Percentiles rank a stretch among this genome's conserved stretches.
Evolutionary conservation across 192 early-diverging fungal species (phyloP).

Genomic region (Coemansia sp.): DNA sequence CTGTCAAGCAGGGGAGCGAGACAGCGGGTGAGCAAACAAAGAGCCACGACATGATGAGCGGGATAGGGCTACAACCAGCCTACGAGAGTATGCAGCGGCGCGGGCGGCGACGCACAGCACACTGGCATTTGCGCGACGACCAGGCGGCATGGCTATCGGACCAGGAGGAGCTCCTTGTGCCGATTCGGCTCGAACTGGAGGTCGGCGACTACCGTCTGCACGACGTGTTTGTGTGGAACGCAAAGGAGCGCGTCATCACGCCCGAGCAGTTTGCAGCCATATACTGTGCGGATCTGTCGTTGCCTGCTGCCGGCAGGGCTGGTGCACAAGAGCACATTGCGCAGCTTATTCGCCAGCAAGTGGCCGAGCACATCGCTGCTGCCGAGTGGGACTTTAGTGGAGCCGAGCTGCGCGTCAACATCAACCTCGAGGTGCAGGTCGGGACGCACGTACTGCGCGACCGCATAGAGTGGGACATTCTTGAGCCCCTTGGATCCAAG

Average conservation of each 20-base stretch:
- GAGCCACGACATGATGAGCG: conserved; percentile 40
- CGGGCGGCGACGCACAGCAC: conserved; percentile 46
- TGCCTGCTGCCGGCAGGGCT: conserved; percentile 43
- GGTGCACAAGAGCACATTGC: conserved; percentile 41
- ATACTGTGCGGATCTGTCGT: conserved; percentile 74
- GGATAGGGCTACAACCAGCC: conserved; percentile 37
- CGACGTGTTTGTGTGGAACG: conserved; percentile 92
- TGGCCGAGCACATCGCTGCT: conserved; percentile 45
- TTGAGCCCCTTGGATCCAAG: conserved; percentile 46
- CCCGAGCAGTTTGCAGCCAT: conserved; percentile 85
- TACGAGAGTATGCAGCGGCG: conserved; percentile 39
- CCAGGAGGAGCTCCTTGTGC: conserved; percentile 75
- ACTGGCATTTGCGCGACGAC: conserved; percentile 50
- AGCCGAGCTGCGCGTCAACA: conserved; percentile 45
- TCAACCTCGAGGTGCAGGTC: conserved; percentile 81
- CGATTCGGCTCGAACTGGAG: conserved; percentile 91
- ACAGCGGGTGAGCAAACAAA: conserved; percentile 18
- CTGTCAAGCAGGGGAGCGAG: conserved; percentile 46
- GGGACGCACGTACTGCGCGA: conserved; percentile 80
- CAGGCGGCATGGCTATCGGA: conserved; percentile 59
- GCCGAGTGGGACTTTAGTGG: conserved; percentile 37
- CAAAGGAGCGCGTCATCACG: conserved; percentile 76
- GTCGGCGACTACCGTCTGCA: conserved; percentile 79
- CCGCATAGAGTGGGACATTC: conserved; percentile 89
- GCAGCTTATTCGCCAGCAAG: conserved; percentile 50